Evolutionary conservation across 306 rosid genomes (phyloP).

Genomic region (Sesbania bispinosa): DNA sequence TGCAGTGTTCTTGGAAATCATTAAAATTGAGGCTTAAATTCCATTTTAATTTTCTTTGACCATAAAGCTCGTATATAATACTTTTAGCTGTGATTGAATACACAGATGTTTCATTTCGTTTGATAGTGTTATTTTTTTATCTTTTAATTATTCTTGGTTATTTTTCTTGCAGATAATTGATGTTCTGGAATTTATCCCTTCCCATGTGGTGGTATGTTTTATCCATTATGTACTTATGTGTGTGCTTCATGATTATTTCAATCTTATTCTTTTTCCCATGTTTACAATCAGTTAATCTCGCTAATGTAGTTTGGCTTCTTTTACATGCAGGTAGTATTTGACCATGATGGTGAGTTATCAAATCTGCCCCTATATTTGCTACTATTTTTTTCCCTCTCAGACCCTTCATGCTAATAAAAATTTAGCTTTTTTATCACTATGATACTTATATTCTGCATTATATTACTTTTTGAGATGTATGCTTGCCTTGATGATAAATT

Average conservation of each 20-base stretch:
- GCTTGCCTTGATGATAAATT: neutral
- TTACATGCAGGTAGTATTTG: slow-evolving; percentile 90
- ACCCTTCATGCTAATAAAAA: neutral
- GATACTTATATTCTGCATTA: slow-evolving; percentile 6
- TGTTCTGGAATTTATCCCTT: slow-evolving; percentile 83
- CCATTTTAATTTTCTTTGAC: neutral
- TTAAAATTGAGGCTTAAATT: neutral
- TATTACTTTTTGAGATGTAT: neutral
- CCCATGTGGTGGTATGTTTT: slow-evolving; percentile 89
- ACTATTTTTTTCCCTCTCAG: slow-evolving; percentile 25
- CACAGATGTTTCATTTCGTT: neutral
- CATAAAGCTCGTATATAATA: neutral
- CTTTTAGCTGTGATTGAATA: neutral
- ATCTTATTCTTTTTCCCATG: neutral
- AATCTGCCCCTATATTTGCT: slow-evolving; percentile 19
- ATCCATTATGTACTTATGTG: slow-evolving; percentile 9
- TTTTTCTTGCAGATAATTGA: slow-evolving; percentile 75
- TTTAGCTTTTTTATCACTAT: neutral
- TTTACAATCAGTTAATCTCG: neutral
- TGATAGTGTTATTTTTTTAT: neutral
- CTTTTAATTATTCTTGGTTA: slow-evolving; percentile 10
- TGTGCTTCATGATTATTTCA: neutral
- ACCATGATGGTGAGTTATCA: slow-evolving; percentile 87
- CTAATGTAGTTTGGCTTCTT: slow-evolving; percentile 26
- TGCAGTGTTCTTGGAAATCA: neutral